Evolutionary conservation across 202 grass and related monocot genomes (phyloP), one percentile per base, ranked within the genome.

Genomic region (Dendrocalamus latiflorus): DNA sequence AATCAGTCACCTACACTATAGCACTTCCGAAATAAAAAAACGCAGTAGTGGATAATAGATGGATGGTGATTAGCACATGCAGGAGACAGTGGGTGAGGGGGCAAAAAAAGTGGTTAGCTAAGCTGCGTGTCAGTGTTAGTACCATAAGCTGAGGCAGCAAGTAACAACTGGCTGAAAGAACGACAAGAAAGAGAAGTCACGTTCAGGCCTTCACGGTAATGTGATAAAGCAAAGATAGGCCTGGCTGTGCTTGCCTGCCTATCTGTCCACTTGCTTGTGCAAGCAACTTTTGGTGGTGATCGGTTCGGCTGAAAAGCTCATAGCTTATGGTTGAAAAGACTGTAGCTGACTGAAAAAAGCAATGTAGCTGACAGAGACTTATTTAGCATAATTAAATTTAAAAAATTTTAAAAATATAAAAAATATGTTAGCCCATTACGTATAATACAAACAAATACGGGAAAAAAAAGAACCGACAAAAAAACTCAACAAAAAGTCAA

Each of bases 111-210:
- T 50, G 47, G 47, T 76, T 85, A 81, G 65, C 48, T 30, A 77
- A 81, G 37, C 77, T 81, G 76, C 33, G 21, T 86, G 83, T 86
- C 87, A 81, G 30, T 78, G 17, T 82, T 77, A 56, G 10, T 48
- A n/a, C 43, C 43, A 25, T 30, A 58, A 75, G 70, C 24, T 14
- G 57, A 59, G 57, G 22, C 57, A 59, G 22, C 22, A 6, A 58
- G 30, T 62, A 57, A 53, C 55, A 56, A 63, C 57, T 53, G 75
- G 16, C 62, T 39, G 11, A 67, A 68, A 25, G 37, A 47, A 45
- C 55, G 24, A 17, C 42, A 24, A 55, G 20, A 44, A 26, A 71
- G 64, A 45, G 43, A 24, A 38, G 77, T 85, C 71, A 56, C 49
- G 67, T 39, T 28, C 62, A 68, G 61, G 71, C 59, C 74, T 39